These are phyloP conservation scores for Dioszegia crocea DNA, from an alignment of 768 basidiomycete species.

Conservation along the genomic window DNA sequence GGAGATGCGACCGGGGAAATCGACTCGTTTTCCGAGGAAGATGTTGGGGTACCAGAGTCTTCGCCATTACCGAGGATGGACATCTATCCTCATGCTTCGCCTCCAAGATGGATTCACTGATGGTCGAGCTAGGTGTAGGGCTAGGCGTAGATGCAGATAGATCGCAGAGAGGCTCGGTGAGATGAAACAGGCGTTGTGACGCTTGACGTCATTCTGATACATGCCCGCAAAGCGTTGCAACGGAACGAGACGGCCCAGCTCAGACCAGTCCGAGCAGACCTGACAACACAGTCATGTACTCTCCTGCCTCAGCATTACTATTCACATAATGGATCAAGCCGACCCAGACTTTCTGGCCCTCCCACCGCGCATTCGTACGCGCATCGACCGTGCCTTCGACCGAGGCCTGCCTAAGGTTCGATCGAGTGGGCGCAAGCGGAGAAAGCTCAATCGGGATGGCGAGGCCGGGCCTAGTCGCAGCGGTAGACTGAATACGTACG, in stretches of 20 bases:
- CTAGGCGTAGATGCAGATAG: too few relatives aligned
- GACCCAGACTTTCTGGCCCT: slow-evolving; percentile 46
- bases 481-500: neutral
- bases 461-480: neutral
- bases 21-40: slow-evolving; percentile 7
- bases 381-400: slow-evolving; percentile 41
- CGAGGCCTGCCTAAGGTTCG: slow-evolving; percentile 19
- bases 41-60: neutral
- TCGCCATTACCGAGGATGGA: neutral
- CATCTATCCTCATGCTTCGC: neutral
- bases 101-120: neutral
- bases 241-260: too few relatives aligned
- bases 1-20: neutral
- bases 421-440: slow-evolving; percentile 16
- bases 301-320: too few relatives aligned
- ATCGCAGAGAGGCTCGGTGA: too few relatives aligned
- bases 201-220: slow-evolving; percentile 1
- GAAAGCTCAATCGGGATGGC: slow-evolving; percentile 10
- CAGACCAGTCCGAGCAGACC: too few relatives aligned
- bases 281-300: too few relatives aligned
- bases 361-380: slow-evolving; percentile 17
- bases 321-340: slow-evolving; percentile 10
- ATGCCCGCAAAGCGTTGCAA: too few relatives aligned
- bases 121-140: too few relatives aligned
- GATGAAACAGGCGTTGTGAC: neutral